Evolutionary conservation across 768 basidiomycete genomes (phyloP).

Genomic region (Rickenella mellea): DNA sequence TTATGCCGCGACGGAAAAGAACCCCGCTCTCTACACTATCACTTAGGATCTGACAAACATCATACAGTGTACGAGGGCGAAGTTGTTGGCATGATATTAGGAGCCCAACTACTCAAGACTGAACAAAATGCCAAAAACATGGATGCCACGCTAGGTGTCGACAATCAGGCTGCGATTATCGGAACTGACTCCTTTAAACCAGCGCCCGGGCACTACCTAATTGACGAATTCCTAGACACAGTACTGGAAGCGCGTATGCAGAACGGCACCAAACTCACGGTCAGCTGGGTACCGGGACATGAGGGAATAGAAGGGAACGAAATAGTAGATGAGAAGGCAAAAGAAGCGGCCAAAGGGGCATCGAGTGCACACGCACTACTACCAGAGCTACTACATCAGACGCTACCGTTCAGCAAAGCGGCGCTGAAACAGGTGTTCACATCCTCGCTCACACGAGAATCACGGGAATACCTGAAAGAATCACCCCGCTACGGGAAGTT

Average conservation of each 20-base stretch:
- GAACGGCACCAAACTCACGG: neutral
- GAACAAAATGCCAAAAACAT: no score
- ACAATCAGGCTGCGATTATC: conserved; percentile 6
- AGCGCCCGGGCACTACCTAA: conserved; percentile 3
- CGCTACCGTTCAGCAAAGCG: conserved; percentile 5
- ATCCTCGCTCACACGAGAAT: no score
- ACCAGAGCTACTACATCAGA: neutral
- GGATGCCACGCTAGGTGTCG: neutral
- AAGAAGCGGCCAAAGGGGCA: conserved; percentile 2
- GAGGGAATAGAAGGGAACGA: conserved; percentile 6
- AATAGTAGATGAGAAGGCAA: conserved; percentile 5
- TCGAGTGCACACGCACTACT: neutral
- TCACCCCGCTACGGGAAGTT: neutral
- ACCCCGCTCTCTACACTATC: no score
- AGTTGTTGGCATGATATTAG: conserved; percentile 4
- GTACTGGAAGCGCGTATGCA: neutral
- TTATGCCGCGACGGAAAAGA: no score
- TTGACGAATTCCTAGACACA: conserved; percentile 1
- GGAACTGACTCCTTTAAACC: neutral
- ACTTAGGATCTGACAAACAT: neutral
- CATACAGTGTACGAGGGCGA: conserved; percentile 10
- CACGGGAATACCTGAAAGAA: no score
- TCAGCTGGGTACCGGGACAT: conserved; percentile 10
- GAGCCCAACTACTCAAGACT: neutral
- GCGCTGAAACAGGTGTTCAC: no score